These are phyloP conservation scores for Geoglossum glabrum DNA, from an alignment of 495 filamentous ascomycete genomes.

Conservation along the genomic window DNA sequence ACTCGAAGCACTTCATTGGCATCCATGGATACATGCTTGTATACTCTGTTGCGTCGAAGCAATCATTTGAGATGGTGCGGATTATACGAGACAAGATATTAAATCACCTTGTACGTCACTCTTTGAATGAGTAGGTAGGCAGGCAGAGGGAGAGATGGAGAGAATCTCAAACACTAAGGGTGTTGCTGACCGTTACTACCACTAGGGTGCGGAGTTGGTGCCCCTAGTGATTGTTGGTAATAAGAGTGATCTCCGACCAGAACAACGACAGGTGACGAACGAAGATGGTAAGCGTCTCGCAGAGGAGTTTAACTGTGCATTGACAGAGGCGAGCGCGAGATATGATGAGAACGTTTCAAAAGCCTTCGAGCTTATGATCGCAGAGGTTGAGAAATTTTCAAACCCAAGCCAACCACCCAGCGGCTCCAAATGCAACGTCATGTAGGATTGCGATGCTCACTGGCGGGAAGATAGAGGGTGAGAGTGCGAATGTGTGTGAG, in stretches of 20 bases:
- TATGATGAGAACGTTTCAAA: constrained; percentile 84
- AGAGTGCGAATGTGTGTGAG: too few species aligned
- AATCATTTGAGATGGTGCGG: constrained; percentile 91
- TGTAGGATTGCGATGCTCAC: constrained; percentile 31
- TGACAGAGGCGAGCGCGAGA: constrained; percentile 84
- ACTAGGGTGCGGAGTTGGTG: constrained; percentile 73
- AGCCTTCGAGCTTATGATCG: constrained; percentile 88
- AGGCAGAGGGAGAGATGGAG: background rate
- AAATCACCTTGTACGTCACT: constrained; percentile 62
- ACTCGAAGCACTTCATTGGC: constrained; percentile 97
- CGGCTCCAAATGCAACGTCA: constrained; percentile 60
- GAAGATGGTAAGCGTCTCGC: constrained; percentile 67
- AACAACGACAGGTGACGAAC: constrained; percentile 74
- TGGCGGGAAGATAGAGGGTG: too few species aligned
- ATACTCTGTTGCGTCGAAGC: constrained; percentile 80
- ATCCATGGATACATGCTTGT: constrained; percentile 99
- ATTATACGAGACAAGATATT: constrained; percentile 94
- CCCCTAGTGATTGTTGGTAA: constrained; percentile 92
- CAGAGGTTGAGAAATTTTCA: constrained; percentile 83
- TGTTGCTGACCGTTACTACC: background rate
- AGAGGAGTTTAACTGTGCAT: constrained; percentile 76
- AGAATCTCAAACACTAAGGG: constrained; percentile 1
- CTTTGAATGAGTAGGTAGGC: background rate
- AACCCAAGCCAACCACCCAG: constrained; percentile 69
- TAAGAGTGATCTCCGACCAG: constrained; percentile 81